Evolutionary conservation across 129 eudicot genomes (phyloP), one percentile per base, ranked within the genome.

Genomic region (Calendula officinalis): DNA sequence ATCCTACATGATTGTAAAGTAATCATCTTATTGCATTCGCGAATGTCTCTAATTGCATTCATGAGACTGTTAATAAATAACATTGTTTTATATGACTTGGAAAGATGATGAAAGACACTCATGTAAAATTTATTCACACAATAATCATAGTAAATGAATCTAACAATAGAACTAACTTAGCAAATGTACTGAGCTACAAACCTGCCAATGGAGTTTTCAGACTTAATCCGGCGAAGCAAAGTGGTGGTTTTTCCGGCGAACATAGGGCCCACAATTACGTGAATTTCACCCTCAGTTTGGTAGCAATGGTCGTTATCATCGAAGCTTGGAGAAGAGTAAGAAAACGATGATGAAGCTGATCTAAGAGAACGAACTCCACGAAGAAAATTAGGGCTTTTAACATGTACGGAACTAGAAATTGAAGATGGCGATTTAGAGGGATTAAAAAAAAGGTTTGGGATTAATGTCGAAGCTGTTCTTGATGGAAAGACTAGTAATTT

Each of bases 241-340:
- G 88, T 82, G 48, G 90, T 78, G 33, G 97, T 89, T 52, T 89
- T 89, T 4, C 97, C 97, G 54, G 90, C 90, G 64, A 89, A 85
- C 97, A 89, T 89, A 62, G 97, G 94, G 3, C 97, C 97, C 68
- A 85, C 90, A 57, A 85, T 84, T 39, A 85, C 83, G 65, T 85
- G 96, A 58, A 89, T 71, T 62, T 85, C 86, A 10, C 94, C 97
- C 40, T 49, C 63, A 34, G 38, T 13, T 53, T 45, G 56, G 61
- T 37, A 54, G 49, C 55, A 16, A 56, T 47, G 62, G 39, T 66
- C 59, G 37, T 39, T 74, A 27, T 27, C 73, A 15, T 57, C 47
- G 32, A 45, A 3, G 15, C 3, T 74, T 7, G 55, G 6, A 45
- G 65, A 54, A 65, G 65, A 45, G 41, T 38, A 38, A 8, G 35